A percentile compares a stretch with the other conserved stretches of the same genome.
These are phyloP conservation scores for Jacaranda copaia DNA, from an alignment of 257 asterid genomes.

Conservation along the genomic window DNA sequence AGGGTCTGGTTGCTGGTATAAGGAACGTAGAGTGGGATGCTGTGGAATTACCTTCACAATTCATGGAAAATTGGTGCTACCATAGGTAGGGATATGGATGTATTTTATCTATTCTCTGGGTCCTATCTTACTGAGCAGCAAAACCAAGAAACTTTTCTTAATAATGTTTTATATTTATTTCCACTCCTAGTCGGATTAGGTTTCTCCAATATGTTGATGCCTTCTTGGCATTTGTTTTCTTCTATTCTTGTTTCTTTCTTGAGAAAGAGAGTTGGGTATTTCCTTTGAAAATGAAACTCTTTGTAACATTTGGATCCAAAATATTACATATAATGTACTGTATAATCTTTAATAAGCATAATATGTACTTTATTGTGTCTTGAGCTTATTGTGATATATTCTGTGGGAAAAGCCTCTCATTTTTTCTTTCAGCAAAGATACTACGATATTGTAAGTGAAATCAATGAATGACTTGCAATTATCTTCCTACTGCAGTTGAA, in stretches of 20 bases:
- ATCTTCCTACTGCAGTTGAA: slow-evolving; percentile 16
- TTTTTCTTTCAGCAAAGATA: background rate
- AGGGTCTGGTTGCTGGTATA: slow-evolving; percentile 98
- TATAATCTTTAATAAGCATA: background rate
- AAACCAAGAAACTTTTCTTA: background rate
- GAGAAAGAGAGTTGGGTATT: background rate
- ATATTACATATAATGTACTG: background rate
- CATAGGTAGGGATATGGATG: slow-evolving; percentile 63
- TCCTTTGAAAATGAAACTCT: slow-evolving; percentile 3
- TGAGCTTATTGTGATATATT: slow-evolving; percentile 3
- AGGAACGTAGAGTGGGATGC: slow-evolving; percentile 98
- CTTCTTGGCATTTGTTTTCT: slow-evolving; percentile 11
- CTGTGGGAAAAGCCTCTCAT: background rate
- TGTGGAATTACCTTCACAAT: slow-evolving; percentile 95
- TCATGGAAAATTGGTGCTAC: slow-evolving; percentile 99
- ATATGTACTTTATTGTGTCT: background rate
- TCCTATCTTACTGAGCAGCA: background rate
- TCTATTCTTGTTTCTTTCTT: slow-evolving; percentile 25
- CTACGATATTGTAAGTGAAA: slow-evolving; percentile 9
- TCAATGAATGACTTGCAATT: slow-evolving; percentile 10
- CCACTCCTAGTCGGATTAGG: background rate
- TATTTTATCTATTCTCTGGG: background rate
- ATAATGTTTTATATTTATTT: background rate
- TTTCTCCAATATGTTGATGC: background rate
- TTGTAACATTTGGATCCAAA: slow-evolving; percentile 1